These are phyloP conservation scores for Elsinoe fawcettii DNA, from an alignment of 2,329 filamentous ascomycete genomes.

Conservation along the genomic window DNA sequence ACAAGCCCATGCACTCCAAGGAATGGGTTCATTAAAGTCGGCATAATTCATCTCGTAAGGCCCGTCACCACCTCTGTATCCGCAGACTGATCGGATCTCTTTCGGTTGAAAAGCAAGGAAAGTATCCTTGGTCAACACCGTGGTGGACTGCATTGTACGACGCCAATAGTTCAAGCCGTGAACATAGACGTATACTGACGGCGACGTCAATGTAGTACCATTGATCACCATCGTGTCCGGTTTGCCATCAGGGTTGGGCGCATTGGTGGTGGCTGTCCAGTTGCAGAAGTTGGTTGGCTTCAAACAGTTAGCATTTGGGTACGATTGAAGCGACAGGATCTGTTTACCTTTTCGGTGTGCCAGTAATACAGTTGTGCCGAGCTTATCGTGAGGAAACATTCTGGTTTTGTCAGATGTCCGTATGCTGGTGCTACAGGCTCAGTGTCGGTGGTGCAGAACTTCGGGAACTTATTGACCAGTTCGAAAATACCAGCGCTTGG, in stretches of 20 bases:
- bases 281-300: slow-evolving; percentile 3
- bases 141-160: background rate
- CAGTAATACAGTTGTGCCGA: slow-evolving; percentile 4
- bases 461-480: background rate
- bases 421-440: background rate
- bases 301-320: no score
- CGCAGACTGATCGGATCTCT: background rate
- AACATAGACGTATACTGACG: background rate
- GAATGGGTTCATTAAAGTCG: background rate
- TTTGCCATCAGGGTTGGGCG: background rate
- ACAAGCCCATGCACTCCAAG: slow-evolving; percentile 2
- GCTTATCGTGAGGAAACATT: background rate
- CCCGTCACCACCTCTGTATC: background rate
- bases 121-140: background rate
- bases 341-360: background rate
- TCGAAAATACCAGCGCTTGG: background rate
- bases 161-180: background rate
- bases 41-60: background rate
- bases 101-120: background rate
- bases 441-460: background rate
- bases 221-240: background rate
- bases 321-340: background rate
- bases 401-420: background rate
- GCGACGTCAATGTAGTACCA: background rate
- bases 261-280: background rate